phyloP scores from a whole-genome alignment of 2,329 filamentous ascomycete species.

The Elsinoe necatrix region DNA sequence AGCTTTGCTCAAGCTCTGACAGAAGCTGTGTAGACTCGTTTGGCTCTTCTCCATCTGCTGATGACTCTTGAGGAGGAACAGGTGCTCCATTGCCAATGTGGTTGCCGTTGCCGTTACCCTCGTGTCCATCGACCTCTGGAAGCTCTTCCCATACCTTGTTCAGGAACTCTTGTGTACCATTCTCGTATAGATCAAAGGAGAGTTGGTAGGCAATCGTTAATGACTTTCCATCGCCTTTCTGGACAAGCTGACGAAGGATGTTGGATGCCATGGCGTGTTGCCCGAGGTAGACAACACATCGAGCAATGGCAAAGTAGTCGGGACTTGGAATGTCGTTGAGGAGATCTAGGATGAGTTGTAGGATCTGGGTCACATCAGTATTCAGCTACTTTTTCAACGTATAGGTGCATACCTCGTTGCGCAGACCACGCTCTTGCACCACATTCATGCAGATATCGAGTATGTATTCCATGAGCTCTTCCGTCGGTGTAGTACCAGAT shows the following conservation, averaged over 20 bases:
- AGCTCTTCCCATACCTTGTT: conserved; percentile 79
- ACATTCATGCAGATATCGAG: conserved; percentile 96
- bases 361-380: conserved; percentile 48
- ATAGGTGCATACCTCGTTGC: conserved; percentile 50
- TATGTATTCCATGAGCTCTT: conserved; percentile 95
- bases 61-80: conserved; percentile 28
- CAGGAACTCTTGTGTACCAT: conserved; percentile 94
- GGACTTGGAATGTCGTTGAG: conserved; percentile 85
- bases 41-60: conserved; percentile 38
- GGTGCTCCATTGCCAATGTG: conserved; percentile 29
- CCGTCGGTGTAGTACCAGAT: conserved; percentile 53
- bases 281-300: conserved; percentile 92
- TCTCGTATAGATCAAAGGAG: conserved; percentile 96
- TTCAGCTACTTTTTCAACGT: background rate
- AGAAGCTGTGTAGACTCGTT: conserved; percentile 53
- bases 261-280: conserved; percentile 82
- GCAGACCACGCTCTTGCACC: conserved; percentile 82
- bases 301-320: conserved; percentile 96
- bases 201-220: conserved; percentile 91
- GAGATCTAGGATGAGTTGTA: conserved; percentile 89
- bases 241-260: conserved; percentile 74
- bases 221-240: conserved; percentile 67
- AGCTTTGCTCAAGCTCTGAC: conserved; percentile 45
- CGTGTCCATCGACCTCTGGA: conserved; percentile 46
- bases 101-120: conserved; percentile 31